Evolutionary conservation across 2,329 filamentous ascomycete genomes (phyloP), one percentile per base, ranked within the genome.

Genomic region (Fusarium sp.): DNA sequence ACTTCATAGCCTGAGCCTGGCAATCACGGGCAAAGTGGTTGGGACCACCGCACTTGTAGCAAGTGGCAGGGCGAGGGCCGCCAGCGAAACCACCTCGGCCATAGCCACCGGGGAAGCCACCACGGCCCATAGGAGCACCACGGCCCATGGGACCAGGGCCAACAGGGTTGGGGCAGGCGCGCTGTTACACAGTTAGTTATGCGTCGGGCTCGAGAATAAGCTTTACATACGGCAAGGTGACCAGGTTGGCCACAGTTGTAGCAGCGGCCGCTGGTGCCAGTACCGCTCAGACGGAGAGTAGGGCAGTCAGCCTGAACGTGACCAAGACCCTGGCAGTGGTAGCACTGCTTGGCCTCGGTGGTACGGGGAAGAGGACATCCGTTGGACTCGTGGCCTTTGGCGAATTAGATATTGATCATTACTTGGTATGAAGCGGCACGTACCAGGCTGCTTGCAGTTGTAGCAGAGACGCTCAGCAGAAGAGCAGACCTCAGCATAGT

Each of bases 291-390:
- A 74, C 96, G 93, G 70, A 99, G 88, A 66, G 96, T 98, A 76
- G 96, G 96, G 88, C 96, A 99, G 81, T 99, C 96, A 73, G 96
- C 96, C 85, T 99, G 96, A 76, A 99, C 96, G 80, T 99, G 96
- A 72, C 96, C 96, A 66, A 98, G 88, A 61, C 96, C 96, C 85
- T 98, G 96, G 87, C 96, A 99, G 84, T 98, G 96, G 81, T 99
- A 99, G 89, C 96, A 99, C 87, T 99, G 96, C 90, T 99, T 99
- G 52, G 94, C 94, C 84, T 99, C 96, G 70, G 96, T 97, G 65
- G 95, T 97, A 81, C 96, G 91, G 76, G 96, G 96, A 78, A 95
- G 90, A 75, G 96, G 96, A 87, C 96, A 99, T 80, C 91, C 92
- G 84, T 97, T 98, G 72, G 95, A 98, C 85, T 99, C 96, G 82